Conservation (phyloP, 805 yeast genomes). For the Phaffomyces opuntiae region DNA sequence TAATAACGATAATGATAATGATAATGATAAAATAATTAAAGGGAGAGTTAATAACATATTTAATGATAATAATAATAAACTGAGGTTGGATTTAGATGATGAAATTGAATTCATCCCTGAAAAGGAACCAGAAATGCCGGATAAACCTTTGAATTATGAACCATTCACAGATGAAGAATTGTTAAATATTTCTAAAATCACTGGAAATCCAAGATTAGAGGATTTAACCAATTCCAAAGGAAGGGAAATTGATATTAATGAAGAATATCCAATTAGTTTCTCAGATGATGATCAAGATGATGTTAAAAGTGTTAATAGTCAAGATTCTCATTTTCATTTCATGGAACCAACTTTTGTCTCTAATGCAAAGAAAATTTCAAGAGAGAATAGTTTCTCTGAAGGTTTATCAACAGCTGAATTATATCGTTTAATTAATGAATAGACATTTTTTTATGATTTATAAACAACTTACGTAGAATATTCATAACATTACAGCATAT, state of each 20-base stretch:
- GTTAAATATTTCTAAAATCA: slow-evolving; percentile 16
- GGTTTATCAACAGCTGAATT: slow-evolving; percentile 19
- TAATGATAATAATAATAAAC: slow-evolving; percentile 27
- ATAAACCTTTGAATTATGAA: slow-evolving; percentile 39
- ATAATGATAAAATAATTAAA: background rate
- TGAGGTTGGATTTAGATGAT: slow-evolving; percentile 32
- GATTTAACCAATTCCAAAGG: slow-evolving; percentile 3
- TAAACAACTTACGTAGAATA: background rate
- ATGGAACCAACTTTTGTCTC: slow-evolving; percentile 24
- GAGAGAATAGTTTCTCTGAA: slow-evolving; percentile 10
- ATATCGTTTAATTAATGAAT: slow-evolving; percentile 17
- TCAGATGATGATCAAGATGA: slow-evolving; percentile 22
- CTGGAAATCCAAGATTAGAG: slow-evolving; percentile 15
- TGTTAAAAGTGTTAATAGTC: slow-evolving; percentile 11
- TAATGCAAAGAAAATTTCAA: slow-evolving; percentile 9
- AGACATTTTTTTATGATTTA: background rate
- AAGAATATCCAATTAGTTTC: slow-evolving; percentile 19
- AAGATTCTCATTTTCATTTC: slow-evolving; percentile 8
- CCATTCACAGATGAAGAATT: slow-evolving; percentile 30
- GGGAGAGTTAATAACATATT: slow-evolving; percentile 4
- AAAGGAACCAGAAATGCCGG: slow-evolving; percentile 30
- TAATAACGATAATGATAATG: slow-evolving; percentile 21
- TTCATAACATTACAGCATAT: background rate
- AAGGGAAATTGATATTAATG: slow-evolving; percentile 10
- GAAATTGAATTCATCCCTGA: slow-evolving; percentile 46